Percentiles rank a stretch among this genome's conserved stretches.
Evolutionary conservation across 257 asterid species (phyloP).

Genomic region (Solanum gandarillasii): DNA sequence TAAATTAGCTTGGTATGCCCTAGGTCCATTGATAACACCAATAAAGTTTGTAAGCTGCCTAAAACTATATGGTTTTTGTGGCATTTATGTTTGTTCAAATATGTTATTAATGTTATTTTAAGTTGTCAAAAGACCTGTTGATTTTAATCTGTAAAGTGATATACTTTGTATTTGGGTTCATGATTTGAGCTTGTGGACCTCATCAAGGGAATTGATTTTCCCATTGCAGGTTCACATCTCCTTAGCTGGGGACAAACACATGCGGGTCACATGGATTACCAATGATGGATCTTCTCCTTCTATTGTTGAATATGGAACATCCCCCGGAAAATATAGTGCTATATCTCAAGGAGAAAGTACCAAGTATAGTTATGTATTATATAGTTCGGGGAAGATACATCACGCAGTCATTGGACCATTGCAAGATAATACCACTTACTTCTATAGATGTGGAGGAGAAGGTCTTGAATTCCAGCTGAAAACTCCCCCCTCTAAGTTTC

Average conservation of each 20-base stretch:
- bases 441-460: slow-evolving; percentile 69
- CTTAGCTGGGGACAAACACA: slow-evolving; percentile 73
- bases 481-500: slow-evolving; percentile 87
- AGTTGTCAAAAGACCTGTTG: not conserved
- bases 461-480: slow-evolving; percentile 74
- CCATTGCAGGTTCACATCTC: slow-evolving; percentile 76
- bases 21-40: not conserved
- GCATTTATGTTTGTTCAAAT: not conserved
- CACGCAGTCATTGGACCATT: slow-evolving; percentile 85
- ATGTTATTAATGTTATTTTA: not conserved
- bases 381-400: slow-evolving; percentile 74
- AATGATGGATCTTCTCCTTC: slow-evolving; percentile 40
- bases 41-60: not conserved
- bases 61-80: not conserved
- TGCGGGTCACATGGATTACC: slow-evolving; percentile 73
- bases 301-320: slow-evolving; percentile 63
- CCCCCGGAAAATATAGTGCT: slow-evolving; percentile 44
- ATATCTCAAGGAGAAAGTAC: slow-evolving; percentile 55
- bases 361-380: slow-evolving; percentile 45
- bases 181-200: not conserved
- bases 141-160: not conserved
- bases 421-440: slow-evolving; percentile 44
- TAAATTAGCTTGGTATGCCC: not conserved
- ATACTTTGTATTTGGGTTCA: not conserved
- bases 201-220: not conserved